These are phyloP conservation scores for Penicillium brevicompactum DNA, from an alignment of 2,329 filamentous ascomycete species.

Conservation along the genomic window DNA sequence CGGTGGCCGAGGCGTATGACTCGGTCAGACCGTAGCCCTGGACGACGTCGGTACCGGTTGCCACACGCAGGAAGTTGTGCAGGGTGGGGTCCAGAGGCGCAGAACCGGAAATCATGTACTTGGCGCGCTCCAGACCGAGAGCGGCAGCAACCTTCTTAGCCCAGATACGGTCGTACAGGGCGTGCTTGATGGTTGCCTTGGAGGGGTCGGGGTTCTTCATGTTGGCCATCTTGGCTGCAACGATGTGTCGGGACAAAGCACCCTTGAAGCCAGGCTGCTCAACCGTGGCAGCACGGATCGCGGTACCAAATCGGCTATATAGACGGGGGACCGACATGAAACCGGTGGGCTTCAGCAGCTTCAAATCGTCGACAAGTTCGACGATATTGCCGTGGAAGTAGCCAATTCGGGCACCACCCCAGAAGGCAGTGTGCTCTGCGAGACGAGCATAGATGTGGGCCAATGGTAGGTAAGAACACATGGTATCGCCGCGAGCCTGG, in stretches of 20 bases:
- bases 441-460: conserved; percentile 94
- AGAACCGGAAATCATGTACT: conserved; percentile 80
- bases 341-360: conserved; percentile 76
- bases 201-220: conserved; percentile 69
- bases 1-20: conserved; percentile 76
- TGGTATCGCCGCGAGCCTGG: conserved; percentile 62
- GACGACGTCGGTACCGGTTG: conserved; percentile 74
- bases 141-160: conserved; percentile 81
- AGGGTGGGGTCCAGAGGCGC: conserved; percentile 87
- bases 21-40: conserved; percentile 96
- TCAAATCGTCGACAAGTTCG: conserved; percentile 86
- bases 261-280: conserved; percentile 80
- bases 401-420: conserved; percentile 73
- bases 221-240: conserved; percentile 76
- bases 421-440: conserved; percentile 73
- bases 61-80: conserved; percentile 84
- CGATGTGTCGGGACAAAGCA: conserved; percentile 74
- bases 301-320: conserved; percentile 85
- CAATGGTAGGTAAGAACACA: conserved; percentile 86
- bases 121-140: conserved; percentile 74
- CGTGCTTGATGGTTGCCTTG: conserved; percentile 66
- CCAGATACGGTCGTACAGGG: conserved; percentile 71
- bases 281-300: conserved; percentile 76
- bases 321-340: conserved; percentile 90
- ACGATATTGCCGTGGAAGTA: conserved; percentile 93